Percentiles rank a stretch among this genome's conserved stretches.
phyloP scores from a whole-genome alignment of 2,329 filamentous ascomycete genomes.

The Simplicillium aogashimaense region DNA sequence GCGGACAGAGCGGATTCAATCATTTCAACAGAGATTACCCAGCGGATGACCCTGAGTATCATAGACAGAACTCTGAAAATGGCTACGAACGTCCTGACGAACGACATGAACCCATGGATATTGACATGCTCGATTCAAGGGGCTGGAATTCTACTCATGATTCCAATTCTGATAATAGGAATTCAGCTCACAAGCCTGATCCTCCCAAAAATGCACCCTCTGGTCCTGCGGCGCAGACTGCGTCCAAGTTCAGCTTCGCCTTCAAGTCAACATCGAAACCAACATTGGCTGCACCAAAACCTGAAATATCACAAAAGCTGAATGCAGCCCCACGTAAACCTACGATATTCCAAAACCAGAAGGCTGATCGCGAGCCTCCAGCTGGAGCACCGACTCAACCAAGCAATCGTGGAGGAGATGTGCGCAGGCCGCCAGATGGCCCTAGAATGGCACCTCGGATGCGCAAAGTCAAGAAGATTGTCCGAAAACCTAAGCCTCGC shows the following conservation, averaged over 20 bases:
- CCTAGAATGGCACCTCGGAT: conserved; percentile 36
- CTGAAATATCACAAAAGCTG: conserved; percentile 57
- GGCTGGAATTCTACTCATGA: not conserved
- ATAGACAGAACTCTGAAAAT: not conserved
- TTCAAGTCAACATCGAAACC: conserved; percentile 67
- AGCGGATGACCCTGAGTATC: not conserved
- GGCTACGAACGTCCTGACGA: conserved; percentile 30
- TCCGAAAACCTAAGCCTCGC: conserved; percentile 61
- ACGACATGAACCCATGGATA: conserved; percentile 45
- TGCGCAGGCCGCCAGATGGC: conserved; percentile 21
- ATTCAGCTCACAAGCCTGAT: conserved; percentile 4
- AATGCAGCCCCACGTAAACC: conserved; percentile 51
- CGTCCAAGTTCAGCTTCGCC: conserved; percentile 80
- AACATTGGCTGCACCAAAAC: conserved; percentile 46
- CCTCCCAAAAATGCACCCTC: conserved; percentile 34
- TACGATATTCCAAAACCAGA: conserved; percentile 14
- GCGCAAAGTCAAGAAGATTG: conserved; percentile 55
- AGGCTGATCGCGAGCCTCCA: conserved; percentile 35
- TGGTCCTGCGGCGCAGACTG: conserved; percentile 21
- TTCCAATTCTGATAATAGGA: not conserved
- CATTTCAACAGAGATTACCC: not conserved
- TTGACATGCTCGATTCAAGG: conserved; percentile 52
- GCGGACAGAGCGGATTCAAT: not conserved
- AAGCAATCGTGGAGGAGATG: conserved; percentile 33
- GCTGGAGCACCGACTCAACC: conserved; percentile 43